Evolutionary conservation across 2,329 filamentous ascomycete genomes (phyloP), one percentile per base, ranked within the genome.

Genomic region (Colletotrichum tabaci): DNA sequence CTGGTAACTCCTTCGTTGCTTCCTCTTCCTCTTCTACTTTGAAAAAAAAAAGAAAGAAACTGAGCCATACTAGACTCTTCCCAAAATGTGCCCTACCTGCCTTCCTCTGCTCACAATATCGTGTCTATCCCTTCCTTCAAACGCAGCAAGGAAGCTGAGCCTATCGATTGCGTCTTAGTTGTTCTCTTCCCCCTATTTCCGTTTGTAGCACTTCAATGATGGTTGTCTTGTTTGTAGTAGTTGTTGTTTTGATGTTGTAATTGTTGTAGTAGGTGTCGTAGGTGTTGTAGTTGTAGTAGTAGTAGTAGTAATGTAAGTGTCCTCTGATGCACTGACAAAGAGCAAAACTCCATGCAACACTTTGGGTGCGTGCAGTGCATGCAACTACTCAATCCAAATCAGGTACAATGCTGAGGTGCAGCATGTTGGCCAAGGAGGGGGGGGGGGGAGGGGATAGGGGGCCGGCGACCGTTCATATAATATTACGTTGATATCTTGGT

Each of bases 401-500:
- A 68, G 40, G 23, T n/a, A 46, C 30, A 21, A 46, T 16, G n/a
- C 42, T 55, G 30, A 9, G 55, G 42, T 56, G 50, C 47, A 61
- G 47, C 50, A 61, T 38, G 40, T 47, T 30, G 46, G 53, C 42
- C 61, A 55, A 18, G 15, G 13, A 13, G 47, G 42, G 57, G 30
- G 42, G 57, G 30, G 47, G 62, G 47, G 13, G 13, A n/a, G 30
- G 18, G 18, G 18, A 21, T 15, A 56, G 68, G 53, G 61, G 53
- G 66, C 52, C 66, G 23, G 46, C 18, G 53, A 66, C 53, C 46
- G 52, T 68, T 71, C 50, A 68, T 47, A 53, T 62, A 18, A 57
- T 35, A 63, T 68, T 71, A 71, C 23, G 64, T 52, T 61, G 65
- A 52, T 67, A 63, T 62, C 58, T 71, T 42, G 55, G 47, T 72